These are phyloP conservation scores for Kodamaea ohmeri DNA, from an alignment of 1,139 yeast species.

Conservation along the genomic window DNA sequence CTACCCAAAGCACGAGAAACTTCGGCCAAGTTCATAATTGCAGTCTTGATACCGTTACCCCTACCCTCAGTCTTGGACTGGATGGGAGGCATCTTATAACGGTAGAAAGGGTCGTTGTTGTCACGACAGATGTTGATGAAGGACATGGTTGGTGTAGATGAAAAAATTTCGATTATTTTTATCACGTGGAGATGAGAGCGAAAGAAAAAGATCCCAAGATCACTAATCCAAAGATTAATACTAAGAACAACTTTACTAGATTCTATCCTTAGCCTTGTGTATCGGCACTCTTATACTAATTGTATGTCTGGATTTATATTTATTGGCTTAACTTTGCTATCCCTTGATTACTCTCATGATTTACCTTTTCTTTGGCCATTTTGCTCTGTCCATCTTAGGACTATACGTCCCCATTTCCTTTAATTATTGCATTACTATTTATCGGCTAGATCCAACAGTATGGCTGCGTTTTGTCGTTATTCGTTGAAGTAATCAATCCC, in stretches of 20 bases:
- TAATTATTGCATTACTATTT: conserved; percentile 1
- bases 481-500: not conserved
- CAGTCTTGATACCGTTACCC: conserved; percentile 99
- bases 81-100: conserved; percentile 98
- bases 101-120: conserved; percentile 96
- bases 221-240: too few species aligned
- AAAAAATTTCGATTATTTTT: conserved; percentile 1
- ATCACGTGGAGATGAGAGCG: not conserved
- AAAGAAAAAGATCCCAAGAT: too few species aligned
- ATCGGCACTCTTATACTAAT: too few species aligned
- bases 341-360: not conserved
- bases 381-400: not conserved
- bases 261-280: too few species aligned
- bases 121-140: conserved; percentile 94
- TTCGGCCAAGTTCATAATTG: conserved; percentile 83
- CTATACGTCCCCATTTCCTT: not conserved
- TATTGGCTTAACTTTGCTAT: too few species aligned
- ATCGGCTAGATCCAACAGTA: not conserved
- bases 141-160: conserved; percentile 51
- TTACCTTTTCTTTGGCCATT: not conserved
- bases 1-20: conserved; percentile 94
- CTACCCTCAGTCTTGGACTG: conserved; percentile 98
- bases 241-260: too few species aligned
- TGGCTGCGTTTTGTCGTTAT: conserved; percentile 2
- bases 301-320: too few species aligned